Evolutionary conservation across 2,329 filamentous ascomycete species (phyloP).

Genomic region (Arthrobotrys iridis): DNA sequence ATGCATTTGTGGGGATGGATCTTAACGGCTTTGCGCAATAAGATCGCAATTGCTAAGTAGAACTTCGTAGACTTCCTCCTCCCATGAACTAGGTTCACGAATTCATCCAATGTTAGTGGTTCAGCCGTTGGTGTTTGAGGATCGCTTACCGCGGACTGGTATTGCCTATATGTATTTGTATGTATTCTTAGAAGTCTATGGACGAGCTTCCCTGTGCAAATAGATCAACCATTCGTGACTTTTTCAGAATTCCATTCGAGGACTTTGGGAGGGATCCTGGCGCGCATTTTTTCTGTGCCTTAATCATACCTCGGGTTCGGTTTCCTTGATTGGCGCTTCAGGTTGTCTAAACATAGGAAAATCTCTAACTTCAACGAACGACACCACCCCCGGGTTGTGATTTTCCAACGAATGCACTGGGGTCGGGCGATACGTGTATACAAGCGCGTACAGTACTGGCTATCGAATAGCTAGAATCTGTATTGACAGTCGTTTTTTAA

Average conservation of each 20-base stretch:
- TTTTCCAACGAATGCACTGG: conserved; percentile 10
- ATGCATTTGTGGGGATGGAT: not conserved
- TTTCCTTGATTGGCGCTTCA: conserved; percentile 6
- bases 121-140: conserved; percentile 2
- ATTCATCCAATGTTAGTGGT: conserved; percentile 2
- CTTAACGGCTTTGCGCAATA: conserved; percentile 4
- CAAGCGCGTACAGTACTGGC: conserved; percentile 19
- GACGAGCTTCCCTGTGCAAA: no score
- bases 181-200: conserved; percentile 7
- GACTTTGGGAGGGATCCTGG: not conserved
- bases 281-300: conserved; percentile 2
- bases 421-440: conserved; percentile 6
- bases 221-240: no score
- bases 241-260: not conserved
- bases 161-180: not conserved
- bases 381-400: not conserved
- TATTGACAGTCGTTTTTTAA: not conserved
- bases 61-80: not conserved
- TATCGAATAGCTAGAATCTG: not conserved
- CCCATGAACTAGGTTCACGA: not conserved
- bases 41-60: not conserved
- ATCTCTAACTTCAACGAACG: not conserved
- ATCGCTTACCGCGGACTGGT: not conserved
- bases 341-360: conserved; percentile 11
- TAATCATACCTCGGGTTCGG: conserved; percentile 18